Conservation (phyloP, 2,329 filamentous ascomycete species). For the Aureobasidium sp. region DNA sequence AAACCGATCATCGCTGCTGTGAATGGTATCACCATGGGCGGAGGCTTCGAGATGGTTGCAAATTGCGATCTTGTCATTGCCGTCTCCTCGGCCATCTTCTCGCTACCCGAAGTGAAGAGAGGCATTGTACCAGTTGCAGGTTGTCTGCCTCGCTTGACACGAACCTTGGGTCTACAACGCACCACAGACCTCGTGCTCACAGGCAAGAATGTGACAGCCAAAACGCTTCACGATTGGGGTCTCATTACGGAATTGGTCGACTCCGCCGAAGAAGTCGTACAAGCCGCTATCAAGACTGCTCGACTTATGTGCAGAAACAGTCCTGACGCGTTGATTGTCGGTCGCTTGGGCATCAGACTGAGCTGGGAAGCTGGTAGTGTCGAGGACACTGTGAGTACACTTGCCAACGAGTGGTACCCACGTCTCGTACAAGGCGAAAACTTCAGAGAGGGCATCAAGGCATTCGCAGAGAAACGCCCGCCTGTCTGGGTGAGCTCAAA, state of each 20-base stretch:
- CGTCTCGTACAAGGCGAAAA: constrained; percentile 40
- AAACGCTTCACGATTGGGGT: constrained; percentile 37
- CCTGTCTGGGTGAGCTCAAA: constrained; percentile 46
- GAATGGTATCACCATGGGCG: constrained; percentile 51
- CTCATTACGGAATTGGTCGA: constrained; percentile 36
- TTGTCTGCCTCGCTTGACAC: constrained; percentile 45
- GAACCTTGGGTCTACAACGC: constrained; percentile 42
- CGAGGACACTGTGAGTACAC: constrained; percentile 28
- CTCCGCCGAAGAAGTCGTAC: constrained; percentile 25
- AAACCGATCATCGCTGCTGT: constrained; percentile 56
- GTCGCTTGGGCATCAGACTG: constrained; percentile 19
- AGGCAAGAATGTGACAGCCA: constrained; percentile 38
- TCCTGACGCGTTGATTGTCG: constrained; percentile 21
- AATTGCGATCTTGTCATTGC: constrained; percentile 52
- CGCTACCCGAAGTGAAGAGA: constrained; percentile 47
- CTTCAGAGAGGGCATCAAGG: constrained; percentile 43
- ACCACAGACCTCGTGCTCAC: constrained; percentile 46
- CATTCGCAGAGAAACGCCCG: constrained; percentile 46
- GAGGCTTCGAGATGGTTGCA: constrained; percentile 51
- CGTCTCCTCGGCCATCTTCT: constrained; percentile 45
- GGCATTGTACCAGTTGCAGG: constrained; percentile 50
- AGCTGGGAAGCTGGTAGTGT: constrained; percentile 20
- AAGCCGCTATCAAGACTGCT: constrained; percentile 17
- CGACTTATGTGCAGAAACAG: constrained; percentile 20
- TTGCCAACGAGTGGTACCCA: constrained; percentile 35